Base-by-base conservation (phyloP, 176 grass and related monocot genomes). In the Juncus effusus region DNA sequence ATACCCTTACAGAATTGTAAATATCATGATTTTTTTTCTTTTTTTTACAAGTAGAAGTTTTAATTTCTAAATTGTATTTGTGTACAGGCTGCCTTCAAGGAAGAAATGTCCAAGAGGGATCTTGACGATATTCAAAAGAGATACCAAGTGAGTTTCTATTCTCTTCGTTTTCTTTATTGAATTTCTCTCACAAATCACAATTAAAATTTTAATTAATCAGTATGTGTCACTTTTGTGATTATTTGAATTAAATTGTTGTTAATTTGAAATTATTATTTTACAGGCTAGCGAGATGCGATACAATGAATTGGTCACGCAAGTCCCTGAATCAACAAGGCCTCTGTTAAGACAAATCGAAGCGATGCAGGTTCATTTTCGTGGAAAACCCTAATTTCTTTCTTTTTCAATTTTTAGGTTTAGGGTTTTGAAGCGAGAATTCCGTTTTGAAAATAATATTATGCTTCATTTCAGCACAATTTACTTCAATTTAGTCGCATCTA, bases 311-410 rank as follows among this genome's bases (percentile, higher is more conserved):
- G 87, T 90, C 56, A 94, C 95, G 56, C 95, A 99, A 82, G 89
- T 99, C 83, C 95, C 95, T 16, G 89, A 99, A 19, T 99, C 95
- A 57, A 99, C 95, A 44, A 86, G 86, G 13, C 95, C 95, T 56
- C 95, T 99, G 51, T 75, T 99, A 61, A 86, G 95, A 71, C 95
- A 99, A 77, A 94, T 99, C 65, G 95, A 99, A 87, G 95, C 95
- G 41, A 94, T 99, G 89, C 95, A 99, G 95, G 95, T 99, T 28
- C 50, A 45, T 63, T 54, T 75, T 38, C 15, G 10, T 73, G 39
- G 49, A 7, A 64, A 72, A 52, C 38, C 38, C 11, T 56, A 38
- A 10, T 57, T 13, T 44, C 61, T 62, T 38, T 28, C 58, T 14
- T 13, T 16, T 70, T 35, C 1, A 55, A 56, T 49, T 5, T 56